Conservation (phyloP, 495 filamentous ascomycete species). For the Antarctomyces pellizariae region DNA sequence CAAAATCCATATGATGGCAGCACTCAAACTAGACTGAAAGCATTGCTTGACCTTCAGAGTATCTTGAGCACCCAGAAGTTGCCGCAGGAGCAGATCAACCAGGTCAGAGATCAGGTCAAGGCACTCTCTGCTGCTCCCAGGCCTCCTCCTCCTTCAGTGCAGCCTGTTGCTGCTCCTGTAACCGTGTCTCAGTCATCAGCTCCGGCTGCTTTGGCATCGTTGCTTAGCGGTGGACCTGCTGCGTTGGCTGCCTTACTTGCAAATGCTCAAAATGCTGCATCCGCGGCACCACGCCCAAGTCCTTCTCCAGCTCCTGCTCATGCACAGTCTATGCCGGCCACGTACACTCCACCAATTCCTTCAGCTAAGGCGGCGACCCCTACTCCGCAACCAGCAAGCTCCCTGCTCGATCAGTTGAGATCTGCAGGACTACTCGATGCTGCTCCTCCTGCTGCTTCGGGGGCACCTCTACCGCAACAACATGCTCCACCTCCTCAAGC, state of each 20-base stretch:
- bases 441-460: slow-evolving; percentile 9
- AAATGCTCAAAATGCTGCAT: slow-evolving; percentile 20
- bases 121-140: slow-evolving; percentile 26
- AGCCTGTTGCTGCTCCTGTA: slow-evolving; percentile 9
- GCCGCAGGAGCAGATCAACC: slow-evolving; percentile 53
- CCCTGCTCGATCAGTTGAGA: slow-evolving; percentile 24
- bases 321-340: slow-evolving; percentile 16
- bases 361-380: slow-evolving; percentile 12
- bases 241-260: slow-evolving; percentile 25
- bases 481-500: no score
- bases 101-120: slow-evolving; percentile 58
- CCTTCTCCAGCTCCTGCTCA: slow-evolving; percentile 17
- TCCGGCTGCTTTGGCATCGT: slow-evolving; percentile 17
- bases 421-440: slow-evolving; percentile 22
- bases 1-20: slow-evolving; percentile 46
- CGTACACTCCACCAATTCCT: slow-evolving; percentile 11
- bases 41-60: slow-evolving; percentile 63
- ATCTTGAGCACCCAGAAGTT: slow-evolving; percentile 60
- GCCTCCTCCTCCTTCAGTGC: slow-evolving; percentile 12
- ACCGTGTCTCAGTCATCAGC: slow-evolving; percentile 6
- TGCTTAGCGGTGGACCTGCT: slow-evolving; percentile 29
- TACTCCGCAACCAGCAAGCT: slow-evolving; percentile 12
- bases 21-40: slow-evolving; percentile 56
- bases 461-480: slow-evolving; percentile 3
- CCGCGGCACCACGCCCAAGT: slow-evolving; percentile 17